Evolutionary conservation across 768 basidiomycete genomes (phyloP).

Genomic region (Rhodotorula sphaerocarpa): DNA sequence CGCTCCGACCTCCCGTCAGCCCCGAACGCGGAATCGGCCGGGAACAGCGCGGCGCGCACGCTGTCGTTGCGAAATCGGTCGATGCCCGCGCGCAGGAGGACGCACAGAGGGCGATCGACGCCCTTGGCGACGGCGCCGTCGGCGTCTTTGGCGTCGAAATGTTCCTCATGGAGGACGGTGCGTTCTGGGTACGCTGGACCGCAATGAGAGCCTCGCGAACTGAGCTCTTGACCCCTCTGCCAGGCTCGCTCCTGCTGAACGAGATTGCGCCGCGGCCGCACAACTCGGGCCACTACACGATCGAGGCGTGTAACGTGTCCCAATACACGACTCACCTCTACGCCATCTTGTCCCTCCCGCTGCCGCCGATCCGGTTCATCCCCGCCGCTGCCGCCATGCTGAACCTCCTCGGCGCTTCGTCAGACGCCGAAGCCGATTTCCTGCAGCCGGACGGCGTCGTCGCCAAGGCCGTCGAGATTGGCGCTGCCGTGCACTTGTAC

Average conservation of each 20-base stretch:
- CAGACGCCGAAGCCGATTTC: slow-evolving; percentile 49
- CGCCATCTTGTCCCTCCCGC: slow-evolving; percentile 77
- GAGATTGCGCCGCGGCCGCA: slow-evolving; percentile 98
- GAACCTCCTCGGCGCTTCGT: slow-evolving; percentile 81
- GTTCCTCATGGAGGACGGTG: slow-evolving; percentile 85
- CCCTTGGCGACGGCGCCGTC: slow-evolving; percentile 61
- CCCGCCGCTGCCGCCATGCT: slow-evolving; percentile 68
- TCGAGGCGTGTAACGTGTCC: slow-evolving; percentile 91
- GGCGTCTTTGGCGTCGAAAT: slow-evolving; percentile 97
- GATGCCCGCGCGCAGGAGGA: slow-evolving; percentile 56
- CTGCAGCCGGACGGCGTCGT: slow-evolving; percentile 24
- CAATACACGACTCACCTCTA: slow-evolving; percentile 97
- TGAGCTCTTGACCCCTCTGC: neutral
- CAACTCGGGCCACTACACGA: slow-evolving; percentile 97
- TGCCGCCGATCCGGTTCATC: slow-evolving; percentile 49
- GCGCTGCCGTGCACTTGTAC: slow-evolving; percentile 78
- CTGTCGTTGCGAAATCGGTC: slow-evolving; percentile 50
- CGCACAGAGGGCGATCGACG: slow-evolving; percentile 70
- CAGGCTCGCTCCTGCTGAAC: slow-evolving; percentile 75
- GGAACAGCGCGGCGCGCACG: slow-evolving; percentile 41
- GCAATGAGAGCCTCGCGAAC: neutral
- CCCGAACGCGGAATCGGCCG: slow-evolving; percentile 24
- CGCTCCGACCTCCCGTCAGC: slow-evolving; percentile 50
- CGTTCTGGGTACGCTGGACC: slow-evolving; percentile 34
- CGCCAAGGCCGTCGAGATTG: slow-evolving; percentile 42